A percentile compares a stretch with the other conserved stretches of the same genome.
phyloP scores from a whole-genome alignment of 257 asterid species.

The Coffea eugenioides region DNA sequence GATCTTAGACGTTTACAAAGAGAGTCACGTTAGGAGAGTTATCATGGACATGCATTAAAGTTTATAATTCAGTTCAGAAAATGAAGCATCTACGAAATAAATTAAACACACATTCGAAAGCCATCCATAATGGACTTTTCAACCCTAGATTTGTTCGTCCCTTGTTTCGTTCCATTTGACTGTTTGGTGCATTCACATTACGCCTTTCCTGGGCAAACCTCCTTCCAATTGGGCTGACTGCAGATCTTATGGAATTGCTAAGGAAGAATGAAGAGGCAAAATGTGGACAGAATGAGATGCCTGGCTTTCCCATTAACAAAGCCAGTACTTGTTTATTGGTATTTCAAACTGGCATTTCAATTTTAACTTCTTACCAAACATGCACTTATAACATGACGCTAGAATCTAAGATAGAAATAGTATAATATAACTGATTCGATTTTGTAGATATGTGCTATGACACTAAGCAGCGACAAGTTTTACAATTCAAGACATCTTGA shows the following conservation, averaged over 20 bases:
- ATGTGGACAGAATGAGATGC: not conserved
- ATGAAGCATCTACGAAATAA: not conserved
- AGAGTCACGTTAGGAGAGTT: too few species aligned
- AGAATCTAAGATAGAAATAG: not conserved
- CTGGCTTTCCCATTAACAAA: not conserved
- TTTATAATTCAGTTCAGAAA: too few species aligned
- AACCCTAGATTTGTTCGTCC: not conserved
- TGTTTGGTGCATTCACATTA: not conserved
- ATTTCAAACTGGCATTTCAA: too few species aligned
- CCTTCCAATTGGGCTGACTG: not conserved
- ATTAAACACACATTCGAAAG: not conserved
- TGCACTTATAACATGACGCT: not conserved
- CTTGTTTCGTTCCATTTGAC: not conserved
- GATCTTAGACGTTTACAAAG: too few species aligned
- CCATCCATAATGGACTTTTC: not conserved
- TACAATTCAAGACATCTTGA: conserved; percentile 54
- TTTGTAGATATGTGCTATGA: not conserved
- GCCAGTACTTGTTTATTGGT: not conserved
- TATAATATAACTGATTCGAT: not conserved
- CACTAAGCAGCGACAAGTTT: not conserved
- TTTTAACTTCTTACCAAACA: not conserved
- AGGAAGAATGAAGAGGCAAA: not conserved
- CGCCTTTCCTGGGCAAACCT: not conserved
- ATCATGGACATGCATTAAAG: too few species aligned
- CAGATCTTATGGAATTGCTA: not conserved